Evolutionary conservation across 306 rosid genomes (phyloP).

Genomic region (Prunus padus): DNA sequence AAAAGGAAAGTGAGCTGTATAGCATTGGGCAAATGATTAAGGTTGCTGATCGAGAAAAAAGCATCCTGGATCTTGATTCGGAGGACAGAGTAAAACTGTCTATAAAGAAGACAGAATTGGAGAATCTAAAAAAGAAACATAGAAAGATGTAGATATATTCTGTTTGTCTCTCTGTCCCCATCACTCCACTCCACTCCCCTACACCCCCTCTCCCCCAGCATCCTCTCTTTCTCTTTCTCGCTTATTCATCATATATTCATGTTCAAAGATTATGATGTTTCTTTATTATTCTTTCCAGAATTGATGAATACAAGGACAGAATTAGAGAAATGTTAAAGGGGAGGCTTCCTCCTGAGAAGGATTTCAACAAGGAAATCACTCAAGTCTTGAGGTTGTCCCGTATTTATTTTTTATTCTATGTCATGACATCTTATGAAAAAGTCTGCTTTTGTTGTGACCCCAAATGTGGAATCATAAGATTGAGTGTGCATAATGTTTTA

Average conservation of each 20-base stretch:
- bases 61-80: slow-evolving; percentile 60
- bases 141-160: slow-evolving; percentile 58
- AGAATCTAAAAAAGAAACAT: slow-evolving; percentile 62
- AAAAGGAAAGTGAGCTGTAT: slow-evolving; percentile 53
- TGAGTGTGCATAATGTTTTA: not conserved
- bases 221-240: not conserved
- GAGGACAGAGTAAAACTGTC: slow-evolving; percentile 69
- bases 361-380: slow-evolving; percentile 72
- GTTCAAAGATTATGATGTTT: slow-evolving; percentile 23
- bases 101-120: slow-evolving; percentile 54
- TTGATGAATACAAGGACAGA: slow-evolving; percentile 75
- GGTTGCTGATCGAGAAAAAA: slow-evolving; percentile 60
- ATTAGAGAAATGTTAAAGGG: slow-evolving; percentile 82
- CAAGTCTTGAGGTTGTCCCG: slow-evolving; percentile 64
- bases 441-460: not conserved
- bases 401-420: not conserved
- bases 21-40: slow-evolving; percentile 63
- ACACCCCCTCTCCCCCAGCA: not conserved
- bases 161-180: not conserved
- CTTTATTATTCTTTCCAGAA: slow-evolving; percentile 45
- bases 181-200: not conserved
- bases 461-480: not conserved
- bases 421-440: not conserved
- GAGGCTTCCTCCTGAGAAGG: slow-evolving; percentile 86
- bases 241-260: not conserved